Conservation (phyloP, 2,329 filamentous ascomycete species). For the Colletotrichum orchidophilum region DNA sequence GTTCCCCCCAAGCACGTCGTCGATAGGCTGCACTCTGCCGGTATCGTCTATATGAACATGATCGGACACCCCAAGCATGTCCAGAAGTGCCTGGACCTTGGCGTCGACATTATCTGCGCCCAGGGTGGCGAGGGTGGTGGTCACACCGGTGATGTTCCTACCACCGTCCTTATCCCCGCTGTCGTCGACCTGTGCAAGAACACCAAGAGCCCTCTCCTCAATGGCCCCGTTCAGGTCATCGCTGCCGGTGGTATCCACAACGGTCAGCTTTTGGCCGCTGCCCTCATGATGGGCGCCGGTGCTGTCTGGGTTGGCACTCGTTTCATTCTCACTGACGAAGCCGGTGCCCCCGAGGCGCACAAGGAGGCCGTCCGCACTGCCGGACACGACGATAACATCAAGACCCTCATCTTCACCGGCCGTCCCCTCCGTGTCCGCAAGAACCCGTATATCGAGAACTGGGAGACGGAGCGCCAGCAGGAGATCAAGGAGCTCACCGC, state of each 20-base stretch:
- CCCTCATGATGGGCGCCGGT: constrained; percentile 90
- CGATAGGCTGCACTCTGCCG: constrained; percentile 86
- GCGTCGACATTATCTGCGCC: constrained; percentile 96
- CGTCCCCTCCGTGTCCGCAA: constrained; percentile 92
- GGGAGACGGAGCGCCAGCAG: constrained; percentile 88
- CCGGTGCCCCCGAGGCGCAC: constrained; percentile 90
- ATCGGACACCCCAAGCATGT: constrained; percentile 99
- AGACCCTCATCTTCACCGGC: constrained; percentile 98
- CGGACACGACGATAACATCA: constrained; percentile 93
- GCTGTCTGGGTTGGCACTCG: constrained; percentile 97
- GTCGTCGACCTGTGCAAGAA: constrained; percentile 84
- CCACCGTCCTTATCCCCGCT: constrained; percentile 89
- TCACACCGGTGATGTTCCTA: constrained; percentile 94
- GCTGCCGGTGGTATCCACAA: constrained; percentile 95
- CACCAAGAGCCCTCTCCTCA: constrained; percentile 87
- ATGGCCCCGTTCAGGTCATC: constrained; percentile 87
- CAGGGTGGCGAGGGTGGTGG: constrained; percentile 98
- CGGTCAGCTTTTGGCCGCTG: constrained; percentile 87
- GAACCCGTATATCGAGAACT: constrained; percentile 94
- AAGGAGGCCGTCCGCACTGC: constrained; percentile 95
- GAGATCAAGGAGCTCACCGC: constrained; percentile 94
- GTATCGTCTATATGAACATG: constrained; percentile 99
- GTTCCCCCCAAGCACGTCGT: constrained; percentile 90
- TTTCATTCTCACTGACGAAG: constrained; percentile 94
- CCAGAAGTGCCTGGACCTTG: constrained; percentile 91